Base-by-base conservation (phyloP, 1,139 yeast genomes). In the Kodamaea alishanica region DNA sequence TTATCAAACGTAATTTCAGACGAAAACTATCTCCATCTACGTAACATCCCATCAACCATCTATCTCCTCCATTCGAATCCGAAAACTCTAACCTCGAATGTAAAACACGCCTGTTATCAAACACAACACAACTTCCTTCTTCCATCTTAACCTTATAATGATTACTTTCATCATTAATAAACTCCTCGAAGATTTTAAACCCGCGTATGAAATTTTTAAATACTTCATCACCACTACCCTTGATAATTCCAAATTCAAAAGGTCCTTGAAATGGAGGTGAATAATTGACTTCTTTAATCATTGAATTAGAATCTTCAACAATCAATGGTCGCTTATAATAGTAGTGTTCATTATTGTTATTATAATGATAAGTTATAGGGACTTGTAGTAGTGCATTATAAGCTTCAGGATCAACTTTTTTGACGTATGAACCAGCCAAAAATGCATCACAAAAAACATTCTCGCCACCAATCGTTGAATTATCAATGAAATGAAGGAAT, bases 261-360 rank as follows among this genome's bases (percentile, higher is more conserved):
- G 94, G 94, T 0, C 88, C 94, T 54, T 86, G 95, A 65, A 84
- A 86, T 8, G 94, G 94, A 1, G 95, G 95, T 1, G 94, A 79
- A 55, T 85, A 86, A 52, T 84, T 84, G 27, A 84, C 75, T 36
- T 74, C 81, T 45, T 75, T 74, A 42, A 84, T 75, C 6, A 47
- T 46, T 0, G 56, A 50, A 29, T 61, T 62, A 45, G 62, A 54
- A 12, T 57, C 55, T 50, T 82, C 86, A 30, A 81, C 84, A 10
- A 86, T 66, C 41, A 84, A 60, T 1, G 89, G 89, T 12, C 89
- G 70, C 26, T 77, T 68, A 48, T 76, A 81, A 57, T 75, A 79
- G 54, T 84, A 86, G 50, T 75, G 74, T 46, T 81, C 79, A 29
- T 77, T 75, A 48, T 76, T 79, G 50, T 81, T 82, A 41, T 77